Evolutionary conservation across 805 yeast genomes (phyloP), one percentile per base, ranked within the genome.

Genomic region (Metschnikowia matae): DNA sequence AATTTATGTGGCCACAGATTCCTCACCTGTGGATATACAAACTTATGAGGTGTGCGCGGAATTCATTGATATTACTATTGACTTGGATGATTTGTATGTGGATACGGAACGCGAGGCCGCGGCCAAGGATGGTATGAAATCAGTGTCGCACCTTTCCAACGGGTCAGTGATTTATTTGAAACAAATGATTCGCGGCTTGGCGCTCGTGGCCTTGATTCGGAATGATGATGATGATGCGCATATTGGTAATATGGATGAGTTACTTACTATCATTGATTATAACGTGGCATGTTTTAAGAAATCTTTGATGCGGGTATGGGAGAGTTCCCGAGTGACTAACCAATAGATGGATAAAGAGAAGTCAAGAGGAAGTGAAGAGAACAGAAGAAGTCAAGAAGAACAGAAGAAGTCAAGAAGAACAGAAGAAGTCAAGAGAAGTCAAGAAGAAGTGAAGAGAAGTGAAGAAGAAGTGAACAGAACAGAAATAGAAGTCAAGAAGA

Each of bases 31-130:
- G 37, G 98, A 92, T 68, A 86, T 89, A 38, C 96, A 90, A 62
- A 88, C 95, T 0, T 94, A 94, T 65, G 97, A 94, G 65, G 96
- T 92, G 1, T 94, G 98, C 67, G 95, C 97, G 0, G 98, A 94
- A 62, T 94, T 94, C 62, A 92, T 94, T 42, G 98, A 94, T 66
- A 94, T 92, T 14, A 85, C 96, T 3, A 85, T 90, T 23, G 98
- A 94, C 62, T 70, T 94, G 55, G 91, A 89, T 59, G 87, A 86
- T 46, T 65, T 87, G 40, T 85, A 87, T 57, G 62, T 69, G 40
- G 74, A 56, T 49, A 46, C 39, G 44, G 60, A 55, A 21, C 45
- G 50, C 45, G 49, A 46, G 17, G 20, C 21, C 14, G 50, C 48
- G 39, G 42, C 32, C 29, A 47, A 61, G 21, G 67, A 69, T 44